Base-by-base conservation (phyloP, 768 basidiomycete genomes). In the Coprinellus aureogranulatus region DNA sequence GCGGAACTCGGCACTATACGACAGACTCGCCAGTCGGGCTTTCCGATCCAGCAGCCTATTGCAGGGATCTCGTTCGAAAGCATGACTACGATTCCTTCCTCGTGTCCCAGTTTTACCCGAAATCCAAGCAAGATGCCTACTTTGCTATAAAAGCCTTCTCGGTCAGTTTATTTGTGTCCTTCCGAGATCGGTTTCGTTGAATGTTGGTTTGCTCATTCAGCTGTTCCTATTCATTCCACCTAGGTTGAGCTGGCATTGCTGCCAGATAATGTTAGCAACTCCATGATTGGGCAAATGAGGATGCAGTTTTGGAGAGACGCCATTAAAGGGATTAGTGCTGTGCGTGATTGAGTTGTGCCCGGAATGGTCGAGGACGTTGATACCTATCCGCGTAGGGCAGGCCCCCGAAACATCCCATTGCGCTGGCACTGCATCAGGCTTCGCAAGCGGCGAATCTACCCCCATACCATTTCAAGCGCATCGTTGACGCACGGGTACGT, bases 271-370 rank as follows among this genome's bases (percentile, higher is more conserved):
- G 88, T 90, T 14, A 89, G 90, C 18, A 88, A 87, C 58, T 67
- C 82, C 34, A 76, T 81, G 39, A 84, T 94, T 55, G 92, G 90
- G n/a, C 83, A 85, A 68, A 90, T 92, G 81, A 80, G 90, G 61
- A 82, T 92, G 76, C 87, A 92, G 67, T 94, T 93, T 68, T 94
- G 92, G 92, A 82, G 84, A 63, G 90, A 94, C 66, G 85, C 89
- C 12, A 65, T 93, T 26, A 89, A 86, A 64, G 80, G 73, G 47
- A 82, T 92, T 22, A 75, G 75, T 64, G 81, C 87, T 66, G 92
- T 89, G 65, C 68, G 79, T 69, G 31, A 37, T 50, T 28, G 58
- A 61, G 49, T 63, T 60, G 11, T 64, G 5, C 20, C 41, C 11
- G 27, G 37, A 47, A 31, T 45, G n/a, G 44, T 44, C 56, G 47